Conservation (phyloP, 306 rosid genomes). For the Coriaria nepalensis region DNA sequence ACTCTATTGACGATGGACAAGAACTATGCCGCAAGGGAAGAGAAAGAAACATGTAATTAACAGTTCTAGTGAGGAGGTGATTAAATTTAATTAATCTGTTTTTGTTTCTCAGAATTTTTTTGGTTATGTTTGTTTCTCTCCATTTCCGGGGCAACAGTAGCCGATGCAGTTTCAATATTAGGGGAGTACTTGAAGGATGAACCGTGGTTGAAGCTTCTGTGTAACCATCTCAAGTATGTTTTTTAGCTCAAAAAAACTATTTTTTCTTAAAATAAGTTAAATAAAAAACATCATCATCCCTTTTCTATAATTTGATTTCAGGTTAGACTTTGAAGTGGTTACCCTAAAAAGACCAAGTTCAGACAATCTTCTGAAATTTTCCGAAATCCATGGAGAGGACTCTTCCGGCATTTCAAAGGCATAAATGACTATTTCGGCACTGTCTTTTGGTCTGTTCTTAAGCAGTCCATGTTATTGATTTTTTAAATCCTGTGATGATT, state of each 20-base stretch:
- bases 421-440: neutral
- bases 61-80: conserved; percentile 5
- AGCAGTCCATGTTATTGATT: neutral
- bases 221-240: conserved; percentile 66
- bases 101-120: too few relatives aligned
- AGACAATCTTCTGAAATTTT: conserved; percentile 13
- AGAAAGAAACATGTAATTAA: conserved; percentile 67
- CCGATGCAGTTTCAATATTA: conserved; percentile 70
- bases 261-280: too few relatives aligned
- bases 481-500: neutral
- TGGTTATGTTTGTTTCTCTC: conserved; percentile 14
- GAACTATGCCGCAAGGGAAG: conserved; percentile 71
- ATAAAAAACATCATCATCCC: too few relatives aligned
- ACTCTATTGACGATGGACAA: conserved; percentile 58
- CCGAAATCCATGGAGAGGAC: conserved; percentile 22
- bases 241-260: conserved; percentile 10
- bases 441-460: too few relatives aligned
- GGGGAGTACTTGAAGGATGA: conserved; percentile 79
- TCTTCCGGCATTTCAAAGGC: conserved; percentile 34
- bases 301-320: conserved; percentile 31
- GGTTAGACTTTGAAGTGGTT: conserved; percentile 56
- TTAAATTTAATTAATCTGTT: too few relatives aligned
- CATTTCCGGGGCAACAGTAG: conserved; percentile 55
- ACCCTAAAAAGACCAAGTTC: conserved; percentile 37
- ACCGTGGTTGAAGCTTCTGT: conserved; percentile 71